Evolutionary conservation across 1,284 basidiomycete genomes (phyloP), one percentile per base, ranked within the genome.

Genomic region (Papiliotrema laurentii): DNA sequence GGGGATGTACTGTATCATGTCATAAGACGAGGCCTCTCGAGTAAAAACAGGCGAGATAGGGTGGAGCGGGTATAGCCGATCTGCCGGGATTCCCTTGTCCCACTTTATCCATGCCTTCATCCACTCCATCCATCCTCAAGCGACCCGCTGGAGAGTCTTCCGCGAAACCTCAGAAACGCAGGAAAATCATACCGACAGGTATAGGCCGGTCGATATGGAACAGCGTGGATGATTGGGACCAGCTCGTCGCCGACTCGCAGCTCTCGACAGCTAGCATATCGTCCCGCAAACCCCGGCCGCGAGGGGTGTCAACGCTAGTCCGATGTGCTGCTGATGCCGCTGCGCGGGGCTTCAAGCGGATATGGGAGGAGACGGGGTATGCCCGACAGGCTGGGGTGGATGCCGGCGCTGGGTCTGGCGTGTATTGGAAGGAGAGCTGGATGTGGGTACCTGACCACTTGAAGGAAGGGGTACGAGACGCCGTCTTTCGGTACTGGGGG

Each of bases 221-320:
- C 35, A 48, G 53, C 1, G 47, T 46, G 27, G 61, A 64, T 33
- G 61, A 67, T 46, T 67, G 63, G 65, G 58, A 63, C 24, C 48
- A 56, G 22, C 51, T 67, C n/a, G 49, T 67, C 7, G 51, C 59
- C 7, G 56, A 58, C 3, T 55, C 56, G 3, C 7, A 49, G 1
- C 48, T 65, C 2, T 67, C 65, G n/a, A 67, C 65, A 5, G 59
- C 65, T 4, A 61, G 60, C 7, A 49, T 63, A 26, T 65, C 65
- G 1, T 39, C 42, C 18, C 55, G 65, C n/a, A 47, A 35, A 14
- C 55, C 65, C 2, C 22, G 51, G 37, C 52, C 52, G 2, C 26
- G 56, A 14, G 60, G 54, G 9, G 30, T 64, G 13, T 56, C 46
- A 14, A 48, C 45, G 4, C 46, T 67, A 1, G 50, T 53, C 6